phyloP scores from a whole-genome alignment of 495 filamentous ascomycete genomes.

The Pyrenopolyporus hunteri region DNA sequence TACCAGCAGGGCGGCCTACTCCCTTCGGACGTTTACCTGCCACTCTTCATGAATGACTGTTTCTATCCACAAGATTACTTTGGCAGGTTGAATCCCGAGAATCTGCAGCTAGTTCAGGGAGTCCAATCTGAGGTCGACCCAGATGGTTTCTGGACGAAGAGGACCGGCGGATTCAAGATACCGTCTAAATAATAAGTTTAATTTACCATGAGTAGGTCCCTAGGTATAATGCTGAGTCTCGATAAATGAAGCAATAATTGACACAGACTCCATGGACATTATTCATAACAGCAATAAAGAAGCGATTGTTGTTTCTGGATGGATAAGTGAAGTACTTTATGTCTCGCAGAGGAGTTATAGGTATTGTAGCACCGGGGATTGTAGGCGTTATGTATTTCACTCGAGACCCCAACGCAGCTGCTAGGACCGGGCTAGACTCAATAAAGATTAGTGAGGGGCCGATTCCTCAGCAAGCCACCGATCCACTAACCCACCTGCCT shows the following conservation, averaged over 20 bases:
- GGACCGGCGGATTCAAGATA: constrained; percentile 61
- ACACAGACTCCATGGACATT: too few relatives aligned
- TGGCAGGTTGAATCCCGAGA: constrained; percentile 56
- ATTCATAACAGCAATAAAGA: too few relatives aligned
- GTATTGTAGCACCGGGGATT: too few relatives aligned
- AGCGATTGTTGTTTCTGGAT: too few relatives aligned
- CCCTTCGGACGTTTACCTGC: constrained; percentile 58
- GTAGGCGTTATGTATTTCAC: neutral
- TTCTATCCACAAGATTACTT: constrained; percentile 66
- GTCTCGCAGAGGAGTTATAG: too few relatives aligned
- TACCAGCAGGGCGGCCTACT: constrained; percentile 42
- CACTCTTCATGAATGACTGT: constrained; percentile 66
- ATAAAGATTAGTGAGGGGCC: constrained; percentile 18
- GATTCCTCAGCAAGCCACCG: too few relatives aligned
- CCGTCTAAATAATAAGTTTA: neutral
- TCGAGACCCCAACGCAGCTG: neutral
- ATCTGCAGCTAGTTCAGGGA: constrained; percentile 46
- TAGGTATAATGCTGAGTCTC: too few relatives aligned
- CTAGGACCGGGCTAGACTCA: neutral
- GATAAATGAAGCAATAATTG: too few relatives aligned
- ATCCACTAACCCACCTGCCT: too few relatives aligned
- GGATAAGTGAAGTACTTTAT: too few relatives aligned
- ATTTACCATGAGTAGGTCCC: neutral
- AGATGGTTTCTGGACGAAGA: constrained; percentile 60
- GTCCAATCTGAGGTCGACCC: constrained; percentile 62